A percentile compares a stretch with the other conserved stretches of the same genome.
Evolutionary conservation across 352 stramenopile species (phyloP).

Genomic region (Phytophthora pisi): DNA sequence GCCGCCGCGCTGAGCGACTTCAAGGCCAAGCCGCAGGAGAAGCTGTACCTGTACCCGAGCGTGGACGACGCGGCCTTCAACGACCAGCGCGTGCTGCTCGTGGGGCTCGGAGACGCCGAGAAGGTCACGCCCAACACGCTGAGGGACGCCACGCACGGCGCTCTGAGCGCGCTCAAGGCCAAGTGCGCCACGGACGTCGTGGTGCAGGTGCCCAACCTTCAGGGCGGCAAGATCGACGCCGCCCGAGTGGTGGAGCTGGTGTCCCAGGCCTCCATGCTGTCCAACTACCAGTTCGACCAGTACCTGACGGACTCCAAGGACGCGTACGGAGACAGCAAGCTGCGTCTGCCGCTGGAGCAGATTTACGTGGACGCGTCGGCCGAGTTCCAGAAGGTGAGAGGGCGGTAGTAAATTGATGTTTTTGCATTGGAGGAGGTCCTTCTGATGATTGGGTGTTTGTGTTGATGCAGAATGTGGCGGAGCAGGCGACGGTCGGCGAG

Average conservation of each 20-base stretch:
- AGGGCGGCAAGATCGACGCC: constrained; percentile 32
- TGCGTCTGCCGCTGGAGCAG: constrained; percentile 66
- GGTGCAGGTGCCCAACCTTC: constrained; percentile 56
- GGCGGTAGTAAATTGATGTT: neutral
- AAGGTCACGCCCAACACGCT: constrained; percentile 72
- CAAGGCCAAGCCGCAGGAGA: constrained; percentile 66
- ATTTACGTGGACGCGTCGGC: constrained; percentile 63
- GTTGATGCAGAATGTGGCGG: constrained; percentile 49
- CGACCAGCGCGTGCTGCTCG: constrained; percentile 68
- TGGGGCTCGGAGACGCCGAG: constrained; percentile 70
- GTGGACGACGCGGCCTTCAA: constrained; percentile 38
- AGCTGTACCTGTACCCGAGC: constrained; percentile 74
- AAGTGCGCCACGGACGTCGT: constrained; percentile 64
- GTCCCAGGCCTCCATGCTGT: constrained; percentile 79
- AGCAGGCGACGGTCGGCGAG: constrained; percentile 72
- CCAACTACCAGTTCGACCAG: constrained; percentile 89
- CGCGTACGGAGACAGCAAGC: constrained; percentile 65
- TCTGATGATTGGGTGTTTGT: constrained; percentile 7
- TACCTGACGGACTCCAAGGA: constrained; percentile 70
- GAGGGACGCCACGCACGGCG: constrained; percentile 71
- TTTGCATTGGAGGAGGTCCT: neutral
- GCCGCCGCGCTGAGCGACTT: constrained; percentile 71
- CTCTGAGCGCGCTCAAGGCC: constrained; percentile 50
- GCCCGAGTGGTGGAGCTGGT: constrained; percentile 69
- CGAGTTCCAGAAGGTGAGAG: constrained; percentile 62